These are phyloP conservation scores for Teratosphaeria zuluensis DNA, from an alignment of 2,329 filamentous ascomycete species.

Conservation along the genomic window DNA sequence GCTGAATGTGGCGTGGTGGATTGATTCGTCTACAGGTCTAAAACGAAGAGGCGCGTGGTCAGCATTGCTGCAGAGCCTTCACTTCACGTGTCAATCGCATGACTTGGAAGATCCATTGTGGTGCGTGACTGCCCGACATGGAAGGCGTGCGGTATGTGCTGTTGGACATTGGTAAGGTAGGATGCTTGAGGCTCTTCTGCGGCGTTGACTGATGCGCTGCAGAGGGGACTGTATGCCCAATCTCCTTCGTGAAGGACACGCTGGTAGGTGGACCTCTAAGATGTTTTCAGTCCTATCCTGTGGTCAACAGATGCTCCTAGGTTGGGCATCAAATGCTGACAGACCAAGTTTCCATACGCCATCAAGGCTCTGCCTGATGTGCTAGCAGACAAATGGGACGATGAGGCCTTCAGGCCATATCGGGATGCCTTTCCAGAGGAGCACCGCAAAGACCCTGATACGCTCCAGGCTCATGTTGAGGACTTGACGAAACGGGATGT, in stretches of 20 bases:
- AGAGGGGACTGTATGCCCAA: constrained; percentile 78
- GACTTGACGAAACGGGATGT: constrained; percentile 63
- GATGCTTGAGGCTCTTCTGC: constrained; percentile 3
- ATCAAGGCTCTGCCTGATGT: constrained; percentile 55
- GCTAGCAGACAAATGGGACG: constrained; percentile 58
- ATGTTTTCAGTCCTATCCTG: background rate
- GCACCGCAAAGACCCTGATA: constrained; percentile 47
- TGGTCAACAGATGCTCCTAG: background rate
- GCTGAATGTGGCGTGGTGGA: background rate
- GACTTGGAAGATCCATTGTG: background rate
- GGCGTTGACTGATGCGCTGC: constrained; percentile 2
- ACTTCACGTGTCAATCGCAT: background rate
- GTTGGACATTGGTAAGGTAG: constrained; percentile 28
- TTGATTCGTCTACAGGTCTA: background rate
- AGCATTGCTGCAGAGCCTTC: background rate
- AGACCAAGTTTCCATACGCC: constrained; percentile 61
- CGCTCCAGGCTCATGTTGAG: constrained; percentile 56
- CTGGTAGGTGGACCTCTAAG: constrained; percentile 49
- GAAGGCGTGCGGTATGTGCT: constrained; percentile 24
- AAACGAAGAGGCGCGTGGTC: background rate
- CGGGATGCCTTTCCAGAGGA: constrained; percentile 61
- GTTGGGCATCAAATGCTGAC: background rate
- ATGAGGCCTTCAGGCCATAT: constrained; percentile 54
- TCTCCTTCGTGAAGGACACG: constrained; percentile 75
- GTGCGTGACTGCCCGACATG: constrained; percentile 8